These are phyloP conservation scores for Pontederia paniculata DNA, from an alignment of 176 grass and related monocot genomes.

Conservation along the genomic window DNA sequence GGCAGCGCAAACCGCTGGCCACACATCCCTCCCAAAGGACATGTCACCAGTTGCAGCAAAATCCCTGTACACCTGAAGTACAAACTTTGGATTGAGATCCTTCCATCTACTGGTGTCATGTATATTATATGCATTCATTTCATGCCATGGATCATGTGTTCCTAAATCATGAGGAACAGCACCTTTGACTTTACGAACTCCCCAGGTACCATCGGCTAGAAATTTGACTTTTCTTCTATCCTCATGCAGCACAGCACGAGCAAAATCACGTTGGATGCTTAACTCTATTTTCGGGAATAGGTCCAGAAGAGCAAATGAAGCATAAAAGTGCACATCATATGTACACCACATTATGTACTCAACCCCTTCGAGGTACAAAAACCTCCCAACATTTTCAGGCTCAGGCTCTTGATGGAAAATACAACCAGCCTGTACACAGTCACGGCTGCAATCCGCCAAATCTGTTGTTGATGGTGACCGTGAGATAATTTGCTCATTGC, in stretches of 20 bases:
- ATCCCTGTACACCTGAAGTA: constrained; percentile 85
- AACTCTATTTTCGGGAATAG: constrained; percentile 91
- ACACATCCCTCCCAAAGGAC: constrained; percentile 70
- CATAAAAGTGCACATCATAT: constrained; percentile 93
- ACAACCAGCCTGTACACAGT: constrained; percentile 22
- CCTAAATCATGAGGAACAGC: constrained; percentile 86
- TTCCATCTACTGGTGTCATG: constrained; percentile 96
- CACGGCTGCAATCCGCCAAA: constrained; percentile 19
- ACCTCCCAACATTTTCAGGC: constrained; percentile 76
- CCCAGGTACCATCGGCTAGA: constrained; percentile 80
- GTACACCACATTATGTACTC: constrained; percentile 97
- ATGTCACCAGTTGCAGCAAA: constrained; percentile 62
- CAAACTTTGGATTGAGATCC: constrained; percentile 88
- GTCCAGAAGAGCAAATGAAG: constrained; percentile 79
- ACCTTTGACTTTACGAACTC: constrained; percentile 66
- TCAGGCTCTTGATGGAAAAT: constrained; percentile 23
- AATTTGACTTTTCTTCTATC: constrained; percentile 75
- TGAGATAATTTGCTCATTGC: constrained; percentile 23
- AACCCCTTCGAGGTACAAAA: constrained; percentile 88
- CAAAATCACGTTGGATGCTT: constrained; percentile 84
- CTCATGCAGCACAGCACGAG: constrained; percentile 65
- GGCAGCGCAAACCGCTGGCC: constrained; percentile 74
- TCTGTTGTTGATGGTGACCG: constrained; percentile 15
- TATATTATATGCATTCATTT: constrained; percentile 96
- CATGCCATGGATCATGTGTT: constrained; percentile 87